Evolutionary conservation across 352 stramenopile genomes (phyloP).

Genomic region (Phytophthora pistaciae): DNA sequence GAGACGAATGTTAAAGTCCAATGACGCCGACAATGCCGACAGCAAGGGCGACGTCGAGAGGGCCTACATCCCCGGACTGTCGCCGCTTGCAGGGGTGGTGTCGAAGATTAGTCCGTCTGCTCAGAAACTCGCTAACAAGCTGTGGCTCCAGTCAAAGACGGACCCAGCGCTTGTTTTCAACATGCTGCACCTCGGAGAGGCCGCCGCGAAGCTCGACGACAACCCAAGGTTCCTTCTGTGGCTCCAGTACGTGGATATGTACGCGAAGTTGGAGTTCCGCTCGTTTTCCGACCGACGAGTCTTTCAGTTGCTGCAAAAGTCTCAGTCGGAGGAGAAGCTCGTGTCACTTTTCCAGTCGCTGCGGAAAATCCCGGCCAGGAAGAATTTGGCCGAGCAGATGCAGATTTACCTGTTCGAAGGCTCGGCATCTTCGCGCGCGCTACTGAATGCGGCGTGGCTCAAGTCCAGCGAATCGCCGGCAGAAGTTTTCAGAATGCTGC

Average conservation of each 20-base stretch:
- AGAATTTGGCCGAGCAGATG: conserved; percentile 1
- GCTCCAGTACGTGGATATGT: background rate
- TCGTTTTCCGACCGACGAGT: background rate
- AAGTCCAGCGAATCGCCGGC: background rate
- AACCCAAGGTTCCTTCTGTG: conserved; percentile 8
- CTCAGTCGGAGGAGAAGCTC: background rate
- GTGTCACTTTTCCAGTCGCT: conserved; percentile 9
- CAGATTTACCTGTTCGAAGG: background rate
- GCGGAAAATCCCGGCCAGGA: background rate
- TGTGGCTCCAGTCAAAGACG: background rate
- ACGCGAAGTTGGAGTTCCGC: background rate
- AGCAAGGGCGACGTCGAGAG: background rate
- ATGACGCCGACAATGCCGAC: background rate
- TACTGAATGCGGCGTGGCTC: background rate
- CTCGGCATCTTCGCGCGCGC: background rate
- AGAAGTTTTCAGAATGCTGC: background rate
- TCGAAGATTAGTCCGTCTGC: background rate
- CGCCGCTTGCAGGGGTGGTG: background rate
- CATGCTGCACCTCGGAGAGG: background rate
- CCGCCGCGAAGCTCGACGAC: background rate
- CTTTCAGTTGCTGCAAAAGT: background rate
- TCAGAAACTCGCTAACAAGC: background rate
- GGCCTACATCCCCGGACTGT: background rate
- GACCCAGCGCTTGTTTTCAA: background rate
- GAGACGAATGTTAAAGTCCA: background rate